Base-by-base conservation (phyloP, 805 yeast genomes). In the Hemisphaericaspora nanyangensis region DNA sequence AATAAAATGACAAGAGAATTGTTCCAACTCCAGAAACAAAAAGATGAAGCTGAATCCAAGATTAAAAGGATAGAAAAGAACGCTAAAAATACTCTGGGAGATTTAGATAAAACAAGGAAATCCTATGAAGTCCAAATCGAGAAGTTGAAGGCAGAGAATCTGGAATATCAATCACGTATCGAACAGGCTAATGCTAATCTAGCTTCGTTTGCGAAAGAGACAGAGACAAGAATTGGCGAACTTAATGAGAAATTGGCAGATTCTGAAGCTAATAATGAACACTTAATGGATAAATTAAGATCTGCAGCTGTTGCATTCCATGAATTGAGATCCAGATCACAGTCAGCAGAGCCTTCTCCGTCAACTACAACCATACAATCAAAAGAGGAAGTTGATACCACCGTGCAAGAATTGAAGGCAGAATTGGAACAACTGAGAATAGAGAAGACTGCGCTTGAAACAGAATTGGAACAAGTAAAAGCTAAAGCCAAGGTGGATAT, bases 1-100 rank as follows among this genome's bases (percentile, higher is more conserved):
- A 89, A 89, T 55, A 89, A 88, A 49, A 85, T 90, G 95, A 84
- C 82, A 39, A 68, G 91, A 29, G 98, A 90, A 47, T 64, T 90
- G 22, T 76, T 87, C 58, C 74, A 74, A 34, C 64, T 88, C 31
- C 72, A 79, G 0, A 77, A 76, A 39, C 79, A 78, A 25, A 81
- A 80, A 42, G 78, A 74, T 2, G 72, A 74, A 0, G 50, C 72
- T 6, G 79, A 74, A 32, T 64, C 65, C 18, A 58, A 60, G 7
- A 58, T 76, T 12, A 70, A 67, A 29, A 51, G 48, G 4, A 43
- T 72, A 31, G 75, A 78, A 40, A 74, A 67, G 30, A 74, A 74
- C 22, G 44, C 68, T 3, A 49, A 52, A 0, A 54, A 49, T 3
- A 29, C 56, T 3, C 49, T 56, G 3, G 55, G 57, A 22, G 64